Conservation (phyloP, 2,329 filamentous ascomycete genomes). For the Cordyceps tenuipes region DNA sequence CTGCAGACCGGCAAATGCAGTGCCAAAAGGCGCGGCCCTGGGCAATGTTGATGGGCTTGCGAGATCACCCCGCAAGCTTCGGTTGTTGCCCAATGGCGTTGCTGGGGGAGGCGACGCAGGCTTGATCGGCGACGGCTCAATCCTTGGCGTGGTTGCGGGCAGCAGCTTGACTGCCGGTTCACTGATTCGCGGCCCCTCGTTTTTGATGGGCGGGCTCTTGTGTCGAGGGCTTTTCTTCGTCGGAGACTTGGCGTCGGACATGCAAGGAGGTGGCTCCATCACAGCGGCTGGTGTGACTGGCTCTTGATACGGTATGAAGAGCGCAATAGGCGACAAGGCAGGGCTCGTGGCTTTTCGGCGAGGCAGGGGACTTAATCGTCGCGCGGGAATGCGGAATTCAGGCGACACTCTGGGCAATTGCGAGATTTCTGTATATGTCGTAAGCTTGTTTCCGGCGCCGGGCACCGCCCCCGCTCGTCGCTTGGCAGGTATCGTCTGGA, state of each 20-base stretch:
- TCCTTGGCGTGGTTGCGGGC: constrained; percentile 19
- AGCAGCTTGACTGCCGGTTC: constrained; percentile 22
- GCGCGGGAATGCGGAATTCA: neutral
- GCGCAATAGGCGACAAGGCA: neutral
- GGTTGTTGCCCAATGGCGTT: constrained; percentile 17
- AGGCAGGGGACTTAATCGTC: neutral
- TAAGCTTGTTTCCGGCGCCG: constrained; percentile 20
- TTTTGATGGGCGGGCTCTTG: constrained; percentile 20
- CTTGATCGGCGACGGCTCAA: constrained; percentile 24
- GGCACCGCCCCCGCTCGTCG: constrained; percentile 17
- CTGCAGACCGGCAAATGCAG: constrained; percentile 6
- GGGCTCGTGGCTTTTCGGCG: neutral
- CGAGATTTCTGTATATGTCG: constrained; percentile 19
- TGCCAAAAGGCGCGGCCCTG: neutral
- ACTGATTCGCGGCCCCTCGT: constrained; percentile 19
- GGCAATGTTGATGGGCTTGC: constrained; percentile 8
- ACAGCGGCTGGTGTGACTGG: constrained; percentile 20
- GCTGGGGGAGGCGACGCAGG: constrained; percentile 19
- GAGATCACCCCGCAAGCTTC: neutral
- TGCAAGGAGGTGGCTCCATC: constrained; percentile 16
- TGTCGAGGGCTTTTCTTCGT: constrained; percentile 23
- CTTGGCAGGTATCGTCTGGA: constrained; percentile 21
- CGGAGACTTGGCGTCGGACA: constrained; percentile 22
- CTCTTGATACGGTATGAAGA: constrained; percentile 14
- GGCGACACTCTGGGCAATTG: constrained; percentile 17